Conservation (phyloP, 305 asterid genomes). For the Fraxinus albicans region DNA sequence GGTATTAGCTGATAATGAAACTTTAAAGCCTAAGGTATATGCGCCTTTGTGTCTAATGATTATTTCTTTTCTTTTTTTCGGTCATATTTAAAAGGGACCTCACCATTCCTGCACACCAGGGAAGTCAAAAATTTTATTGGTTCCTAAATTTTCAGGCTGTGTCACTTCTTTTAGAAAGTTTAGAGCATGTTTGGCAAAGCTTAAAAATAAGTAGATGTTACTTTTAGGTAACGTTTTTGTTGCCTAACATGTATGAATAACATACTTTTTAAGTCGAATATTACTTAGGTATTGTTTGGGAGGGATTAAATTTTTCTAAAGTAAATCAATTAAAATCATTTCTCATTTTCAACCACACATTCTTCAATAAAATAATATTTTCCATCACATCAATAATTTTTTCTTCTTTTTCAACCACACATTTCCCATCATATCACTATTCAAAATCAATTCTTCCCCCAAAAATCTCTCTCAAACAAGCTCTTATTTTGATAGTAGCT, state of each 20-base stretch:
- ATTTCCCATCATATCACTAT: no score
- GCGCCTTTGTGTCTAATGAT: not conserved
- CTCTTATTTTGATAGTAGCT: not conserved
- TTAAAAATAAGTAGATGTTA: not conserved
- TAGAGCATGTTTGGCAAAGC: not conserved
- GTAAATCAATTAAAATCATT: no score
- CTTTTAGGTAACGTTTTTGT: not conserved
- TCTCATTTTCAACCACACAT: no score
- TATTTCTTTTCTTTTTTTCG: not conserved
- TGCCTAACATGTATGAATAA: not conserved
- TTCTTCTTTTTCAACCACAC: no score
- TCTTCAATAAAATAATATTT: no score
- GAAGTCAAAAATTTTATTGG: not conserved
- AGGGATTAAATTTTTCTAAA: no score
- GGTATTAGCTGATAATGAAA: constrained; percentile 81
- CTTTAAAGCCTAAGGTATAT: constrained; percentile 65
- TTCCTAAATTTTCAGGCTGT: not conserved
- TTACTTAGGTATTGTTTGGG: not conserved
- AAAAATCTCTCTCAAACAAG: no score
- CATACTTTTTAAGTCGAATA: not conserved
- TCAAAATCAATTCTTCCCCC: no score
- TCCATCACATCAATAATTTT: no score
- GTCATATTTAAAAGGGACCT: not conserved
- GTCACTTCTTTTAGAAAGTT: not conserved
- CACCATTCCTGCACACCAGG: not conserved